A percentile compares a stretch with the other conserved stretches of the same genome.
Evolutionary conservation across 108 stramenopile species (phyloP).

Genomic region (Cyclostephanos invisitatus): DNA sequence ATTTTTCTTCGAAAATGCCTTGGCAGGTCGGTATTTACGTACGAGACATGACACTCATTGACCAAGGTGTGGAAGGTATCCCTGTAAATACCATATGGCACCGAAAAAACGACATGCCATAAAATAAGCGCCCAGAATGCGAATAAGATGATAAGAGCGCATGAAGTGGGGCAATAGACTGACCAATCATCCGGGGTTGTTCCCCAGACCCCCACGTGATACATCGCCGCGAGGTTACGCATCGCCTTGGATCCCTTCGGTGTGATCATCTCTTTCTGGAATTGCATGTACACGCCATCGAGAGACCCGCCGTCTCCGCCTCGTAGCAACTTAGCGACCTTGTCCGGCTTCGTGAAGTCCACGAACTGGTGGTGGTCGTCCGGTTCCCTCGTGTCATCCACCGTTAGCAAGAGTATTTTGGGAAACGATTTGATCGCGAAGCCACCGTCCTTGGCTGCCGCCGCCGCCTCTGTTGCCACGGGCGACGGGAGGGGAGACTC

Average conservation of each 20-base stretch:
- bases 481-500: neutral
- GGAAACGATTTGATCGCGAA: slow-evolving; percentile 22
- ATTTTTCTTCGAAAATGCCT: slow-evolving; percentile 39
- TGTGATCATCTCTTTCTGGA: slow-evolving; percentile 41
- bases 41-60: slow-evolving; percentile 47
- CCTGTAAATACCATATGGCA: neutral
- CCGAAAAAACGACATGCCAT: too few relatives aligned
- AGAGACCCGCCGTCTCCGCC: slow-evolving; percentile 41
- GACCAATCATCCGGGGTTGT: slow-evolving; percentile 43
- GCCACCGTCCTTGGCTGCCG: neutral
- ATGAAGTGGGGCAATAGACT: too few relatives aligned
- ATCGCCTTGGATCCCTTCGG: slow-evolving; percentile 38
- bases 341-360: slow-evolving; percentile 45
- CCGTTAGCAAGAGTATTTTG: slow-evolving; percentile 42
- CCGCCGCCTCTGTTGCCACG: neutral
- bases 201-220: slow-evolving; percentile 48
- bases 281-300: slow-evolving; percentile 55
- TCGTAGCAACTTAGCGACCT: slow-evolving; percentile 26
- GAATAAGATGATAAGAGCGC: too few relatives aligned
- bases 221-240: slow-evolving; percentile 35
- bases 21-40: slow-evolving; percentile 45
- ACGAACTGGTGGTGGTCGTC: slow-evolving; percentile 32
- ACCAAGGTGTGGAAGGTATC: slow-evolving; percentile 47
- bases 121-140: too few relatives aligned
- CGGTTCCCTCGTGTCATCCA: slow-evolving; percentile 21